Percentiles rank a stretch among this genome's conserved stretches.
These are phyloP conservation scores for Macrocybe gigantea DNA, from an alignment of 768 basidiomycete species.

Conservation along the genomic window DNA sequence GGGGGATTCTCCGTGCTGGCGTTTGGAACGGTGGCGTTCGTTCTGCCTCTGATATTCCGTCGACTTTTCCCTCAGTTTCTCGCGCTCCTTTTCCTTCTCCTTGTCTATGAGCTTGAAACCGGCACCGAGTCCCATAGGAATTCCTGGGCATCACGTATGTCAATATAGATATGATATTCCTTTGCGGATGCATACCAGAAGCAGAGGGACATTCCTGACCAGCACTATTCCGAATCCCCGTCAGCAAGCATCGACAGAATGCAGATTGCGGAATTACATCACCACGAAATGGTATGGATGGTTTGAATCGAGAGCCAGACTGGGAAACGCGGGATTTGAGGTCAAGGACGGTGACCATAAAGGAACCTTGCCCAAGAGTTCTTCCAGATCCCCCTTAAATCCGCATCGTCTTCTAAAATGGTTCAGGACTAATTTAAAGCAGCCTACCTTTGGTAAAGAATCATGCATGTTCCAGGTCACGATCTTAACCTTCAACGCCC, in stretches of 20 bases:
- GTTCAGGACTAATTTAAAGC: too few species aligned
- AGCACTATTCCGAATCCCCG: constrained; percentile 20
- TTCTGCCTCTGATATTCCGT: constrained; percentile 28
- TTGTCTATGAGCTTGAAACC: constrained; percentile 64
- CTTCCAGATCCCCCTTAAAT: constrained; percentile 64
- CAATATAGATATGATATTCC: background rate
- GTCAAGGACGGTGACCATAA: constrained; percentile 24
- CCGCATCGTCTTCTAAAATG: background rate
- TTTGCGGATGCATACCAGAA: constrained; percentile 39
- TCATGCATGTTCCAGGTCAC: constrained; percentile 88
- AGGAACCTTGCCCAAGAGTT: constrained; percentile 61
- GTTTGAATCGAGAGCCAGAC: constrained; percentile 38
- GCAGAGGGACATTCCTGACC: constrained; percentile 83
- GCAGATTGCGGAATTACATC: constrained; percentile 41
- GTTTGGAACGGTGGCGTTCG: constrained; percentile 25
- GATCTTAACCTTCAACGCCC: constrained; percentile 55
- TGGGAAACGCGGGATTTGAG: constrained; percentile 33
- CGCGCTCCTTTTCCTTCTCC: constrained; percentile 37
- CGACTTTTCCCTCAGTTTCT: constrained; percentile 21
- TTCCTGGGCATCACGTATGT: constrained; percentile 33
- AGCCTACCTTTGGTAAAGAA: constrained; percentile 61
- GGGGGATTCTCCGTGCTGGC: constrained; percentile 22
- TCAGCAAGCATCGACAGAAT: constrained; percentile 7
- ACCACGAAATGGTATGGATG: constrained; percentile 81
- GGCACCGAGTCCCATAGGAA: constrained; percentile 74